phyloP scores from a whole-genome alignment of 345 rosid genomes.

The Melastoma malabathricum region DNA sequence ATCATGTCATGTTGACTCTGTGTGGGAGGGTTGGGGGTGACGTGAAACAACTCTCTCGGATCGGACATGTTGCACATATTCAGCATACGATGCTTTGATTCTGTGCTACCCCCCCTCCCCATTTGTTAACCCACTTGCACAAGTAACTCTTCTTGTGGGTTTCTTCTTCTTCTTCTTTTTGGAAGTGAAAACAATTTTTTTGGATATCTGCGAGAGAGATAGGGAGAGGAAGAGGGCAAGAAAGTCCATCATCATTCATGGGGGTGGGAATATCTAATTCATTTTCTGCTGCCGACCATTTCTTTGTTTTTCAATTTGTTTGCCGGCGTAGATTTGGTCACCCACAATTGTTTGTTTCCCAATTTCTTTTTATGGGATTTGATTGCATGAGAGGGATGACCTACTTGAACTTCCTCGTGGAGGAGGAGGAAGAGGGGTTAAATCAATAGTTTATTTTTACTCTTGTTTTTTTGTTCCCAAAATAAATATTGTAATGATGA shows the following conservation, averaged over 20 bases:
- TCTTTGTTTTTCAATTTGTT: neutral
- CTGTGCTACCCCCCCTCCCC: no score
- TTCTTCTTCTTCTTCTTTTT: neutral
- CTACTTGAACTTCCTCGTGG: no score
- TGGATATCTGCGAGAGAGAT: no score
- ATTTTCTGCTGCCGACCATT: neutral
- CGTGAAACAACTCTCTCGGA: conserved; percentile 6
- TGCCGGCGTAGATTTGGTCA: conserved; percentile 1
- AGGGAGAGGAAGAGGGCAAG: neutral
- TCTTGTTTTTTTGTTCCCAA: no score
- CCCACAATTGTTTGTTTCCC: neutral
- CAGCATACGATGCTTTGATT: neutral
- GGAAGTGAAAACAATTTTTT: no score
- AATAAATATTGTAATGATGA: no score
- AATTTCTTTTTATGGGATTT: neutral
- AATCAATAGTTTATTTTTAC: no score
- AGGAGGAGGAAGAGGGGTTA: no score
- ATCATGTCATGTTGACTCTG: no score
- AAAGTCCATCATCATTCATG: neutral
- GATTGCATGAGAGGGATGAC: no score
- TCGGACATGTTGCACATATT: no score
- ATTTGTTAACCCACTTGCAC: conserved; percentile 1
- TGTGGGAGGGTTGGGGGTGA: neutral
- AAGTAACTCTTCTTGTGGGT: conserved; percentile 3
- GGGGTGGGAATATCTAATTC: no score